Percentiles rank a stretch among this genome's conserved stretches.
Conservation (phyloP, 352 stramenopile genomes). For the Globisporangium viniferum region DNA sequence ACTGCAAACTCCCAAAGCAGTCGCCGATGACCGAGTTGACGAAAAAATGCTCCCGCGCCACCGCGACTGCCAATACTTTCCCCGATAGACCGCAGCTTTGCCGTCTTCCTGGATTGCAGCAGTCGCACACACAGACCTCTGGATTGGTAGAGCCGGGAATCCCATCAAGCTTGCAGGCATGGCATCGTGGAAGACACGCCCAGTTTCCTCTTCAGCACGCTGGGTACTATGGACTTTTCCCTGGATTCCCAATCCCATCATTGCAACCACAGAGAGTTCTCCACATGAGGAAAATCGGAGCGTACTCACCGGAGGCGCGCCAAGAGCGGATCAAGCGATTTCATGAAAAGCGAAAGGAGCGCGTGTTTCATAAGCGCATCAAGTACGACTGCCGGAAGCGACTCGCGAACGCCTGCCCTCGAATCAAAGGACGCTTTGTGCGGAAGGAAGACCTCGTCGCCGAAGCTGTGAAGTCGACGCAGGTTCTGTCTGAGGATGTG, state of each 20-base stretch:
- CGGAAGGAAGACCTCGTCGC: slow-evolving; percentile 19
- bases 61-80: not conserved
- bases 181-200: not conserved
- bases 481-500: not conserved
- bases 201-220: not conserved
- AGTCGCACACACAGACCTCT: not conserved
- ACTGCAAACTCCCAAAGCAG: slow-evolving; percentile 1
- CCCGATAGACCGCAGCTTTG: not conserved
- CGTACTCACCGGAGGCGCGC: slow-evolving; percentile 52
- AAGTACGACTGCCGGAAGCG: slow-evolving; percentile 74
- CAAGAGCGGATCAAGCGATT: slow-evolving; percentile 59
- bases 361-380: slow-evolving; percentile 67
- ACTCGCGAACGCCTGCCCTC: slow-evolving; percentile 62
- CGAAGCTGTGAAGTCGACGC: not conserved
- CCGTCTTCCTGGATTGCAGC: slow-evolving; percentile 6
- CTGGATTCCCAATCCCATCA: not conserved
- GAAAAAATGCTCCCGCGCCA: not conserved
- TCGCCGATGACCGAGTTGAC: slow-evolving; percentile 16
- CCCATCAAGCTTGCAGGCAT: not conserved
- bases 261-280: not conserved
- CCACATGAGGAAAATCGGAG: slow-evolving; percentile 46
- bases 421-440: slow-evolving; percentile 73
- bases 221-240: not conserved
- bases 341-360: slow-evolving; percentile 69
- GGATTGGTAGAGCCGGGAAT: not conserved